Evolutionary conservation across 169 alveolate genomes (phyloP), one percentile per base, ranked within the genome.

Genomic region (Toxoplasma gondii): DNA sequence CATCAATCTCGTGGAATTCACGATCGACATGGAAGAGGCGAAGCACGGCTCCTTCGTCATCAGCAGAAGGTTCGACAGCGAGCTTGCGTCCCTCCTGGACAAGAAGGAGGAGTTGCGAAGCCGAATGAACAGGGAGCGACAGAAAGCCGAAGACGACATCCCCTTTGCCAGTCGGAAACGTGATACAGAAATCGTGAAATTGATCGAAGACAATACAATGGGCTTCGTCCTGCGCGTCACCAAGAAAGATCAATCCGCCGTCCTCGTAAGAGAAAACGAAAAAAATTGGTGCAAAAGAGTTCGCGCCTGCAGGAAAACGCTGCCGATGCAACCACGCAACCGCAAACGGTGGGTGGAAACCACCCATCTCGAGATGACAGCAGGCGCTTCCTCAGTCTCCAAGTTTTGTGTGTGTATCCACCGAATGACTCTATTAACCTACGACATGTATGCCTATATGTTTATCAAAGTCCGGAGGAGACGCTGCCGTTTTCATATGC

Each of bases 1-100:
- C 91, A 94, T 97, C 88, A 97, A 97, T 87, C 96, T 99, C 96
- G 98, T 99, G 53, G 99, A 98, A 93, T 96, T 98, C 94, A 98
- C 99, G 12, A 97, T 99, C 34, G 99, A 98, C 95, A 95, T 98
- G 83, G 97, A 93, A 36, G 99, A 98, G 91, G 99, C 99, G 45
- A 98, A 97, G 93, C 96, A 96, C 92, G 97, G 99, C 53, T 98
- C 96, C 90, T 98, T 98, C 94, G 96, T 98, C 84, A 96, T 98
- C 69, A 95, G 96, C 88, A 97, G 98, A 4, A 93, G 96, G 36
- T 98, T 98, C 93, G 98, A 98, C 82, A 96, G 95, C 29, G 97
- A 94, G 41, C 93, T 98, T 67, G 97, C 95, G 91, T 84, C 93
- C 64, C 91, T 98, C 38, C 96, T 97, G 45, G 92, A 96, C 44